phyloP scores from a whole-genome alignment of 768 basidiomycete genomes.

The Nevesoporus exiguus region DNA sequence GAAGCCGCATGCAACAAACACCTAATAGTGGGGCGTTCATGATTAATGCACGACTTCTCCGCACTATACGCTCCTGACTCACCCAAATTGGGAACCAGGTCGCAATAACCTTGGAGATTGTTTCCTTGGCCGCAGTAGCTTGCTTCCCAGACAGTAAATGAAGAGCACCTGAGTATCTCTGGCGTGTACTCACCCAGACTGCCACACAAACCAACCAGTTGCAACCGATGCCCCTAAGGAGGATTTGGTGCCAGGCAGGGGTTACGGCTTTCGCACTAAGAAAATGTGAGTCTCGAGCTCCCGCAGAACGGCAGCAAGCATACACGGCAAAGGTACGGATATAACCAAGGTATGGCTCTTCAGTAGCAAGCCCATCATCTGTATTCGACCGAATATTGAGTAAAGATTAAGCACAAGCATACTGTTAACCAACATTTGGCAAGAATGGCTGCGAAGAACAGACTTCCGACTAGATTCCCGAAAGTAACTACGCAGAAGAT shows the following conservation, averaged over 20 bases:
- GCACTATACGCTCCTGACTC: conserved; percentile 14
- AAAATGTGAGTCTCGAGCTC: conserved; percentile 2
- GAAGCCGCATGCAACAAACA: conserved; percentile 67
- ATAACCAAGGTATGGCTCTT: conserved; percentile 53
- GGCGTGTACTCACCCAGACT: conserved; percentile 55
- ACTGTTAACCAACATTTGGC: conserved; percentile 50
- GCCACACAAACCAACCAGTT: conserved; percentile 76
- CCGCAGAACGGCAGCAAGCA: conserved; percentile 16
- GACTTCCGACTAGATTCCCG: conserved; percentile 64
- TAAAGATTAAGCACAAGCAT: background rate
- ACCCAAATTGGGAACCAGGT: conserved; percentile 79
- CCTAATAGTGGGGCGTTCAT: conserved; percentile 30
- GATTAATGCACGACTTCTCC: background rate
- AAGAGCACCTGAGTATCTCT: background rate
- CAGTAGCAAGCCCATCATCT: conserved; percentile 62
- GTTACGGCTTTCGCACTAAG: conserved; percentile 58
- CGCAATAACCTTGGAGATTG: conserved; percentile 64
- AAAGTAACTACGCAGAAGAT: conserved; percentile 50
- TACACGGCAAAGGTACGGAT: conserved; percentile 57
- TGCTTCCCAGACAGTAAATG: conserved; percentile 42
- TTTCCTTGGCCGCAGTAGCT: conserved; percentile 64
- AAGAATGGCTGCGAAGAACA: conserved; percentile 67
- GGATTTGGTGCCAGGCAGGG: conserved; percentile 70
- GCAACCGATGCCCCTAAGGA: conserved; percentile 70
- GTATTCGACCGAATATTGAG: background rate